These are phyloP conservation scores for Spongospora subterranea DNA, from an alignment of 208 protist species.

Conservation along the genomic window DNA sequence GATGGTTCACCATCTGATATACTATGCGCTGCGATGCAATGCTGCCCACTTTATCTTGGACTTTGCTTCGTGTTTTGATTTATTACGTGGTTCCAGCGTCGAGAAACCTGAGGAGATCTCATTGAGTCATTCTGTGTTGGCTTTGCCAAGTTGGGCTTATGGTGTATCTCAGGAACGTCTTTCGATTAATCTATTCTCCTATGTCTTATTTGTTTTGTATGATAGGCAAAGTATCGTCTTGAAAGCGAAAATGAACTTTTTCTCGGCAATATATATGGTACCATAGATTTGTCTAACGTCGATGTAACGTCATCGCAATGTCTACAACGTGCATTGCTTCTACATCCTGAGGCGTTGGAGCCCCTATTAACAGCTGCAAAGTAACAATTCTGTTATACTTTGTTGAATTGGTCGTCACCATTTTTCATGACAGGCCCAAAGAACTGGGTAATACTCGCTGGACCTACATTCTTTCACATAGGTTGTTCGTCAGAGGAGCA, in stretches of 20 bases:
- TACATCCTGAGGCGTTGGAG: conserved; percentile 28
- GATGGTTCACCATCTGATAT: background rate
- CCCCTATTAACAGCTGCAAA: background rate
- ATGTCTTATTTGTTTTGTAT: background rate
- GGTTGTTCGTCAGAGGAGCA: background rate
- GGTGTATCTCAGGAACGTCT: background rate
- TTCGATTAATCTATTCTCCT: background rate
- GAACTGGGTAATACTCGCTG: background rate
- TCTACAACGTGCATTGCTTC: background rate
- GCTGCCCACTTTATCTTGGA: conserved; percentile 7
- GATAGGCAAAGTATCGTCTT: background rate
- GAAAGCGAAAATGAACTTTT: background rate
- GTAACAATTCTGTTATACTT: conserved; percentile 5
- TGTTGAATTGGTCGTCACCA: background rate
- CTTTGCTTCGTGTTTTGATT: conserved; percentile 26
- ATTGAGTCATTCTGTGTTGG: background rate
- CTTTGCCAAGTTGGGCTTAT: background rate
- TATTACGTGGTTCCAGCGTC: background rate
- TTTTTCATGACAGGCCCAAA: background rate
- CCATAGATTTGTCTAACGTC: background rate
- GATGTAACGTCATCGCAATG: background rate
- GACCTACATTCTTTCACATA: background rate
- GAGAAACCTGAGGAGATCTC: background rate
- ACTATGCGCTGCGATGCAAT: background rate
- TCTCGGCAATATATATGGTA: background rate